Conservation (phyloP, 2,329 filamentous ascomycete genomes). For the Cladosporium sp. region DNA sequence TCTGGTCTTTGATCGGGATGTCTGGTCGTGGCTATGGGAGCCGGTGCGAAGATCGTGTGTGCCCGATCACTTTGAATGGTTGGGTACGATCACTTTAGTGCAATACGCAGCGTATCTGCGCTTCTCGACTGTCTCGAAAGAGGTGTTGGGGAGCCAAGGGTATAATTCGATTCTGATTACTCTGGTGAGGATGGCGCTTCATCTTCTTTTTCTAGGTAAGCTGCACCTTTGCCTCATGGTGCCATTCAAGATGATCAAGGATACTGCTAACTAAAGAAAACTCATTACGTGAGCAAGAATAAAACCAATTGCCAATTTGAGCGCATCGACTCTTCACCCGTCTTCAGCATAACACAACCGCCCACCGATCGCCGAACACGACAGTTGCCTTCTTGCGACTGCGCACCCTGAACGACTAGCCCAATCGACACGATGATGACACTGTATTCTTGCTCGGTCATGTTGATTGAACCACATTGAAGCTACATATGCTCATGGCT, state of each 20-base stretch:
- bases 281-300: too few species aligned
- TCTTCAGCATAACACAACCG: too few species aligned
- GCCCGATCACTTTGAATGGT: constrained; percentile 23
- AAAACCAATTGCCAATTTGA: too few species aligned
- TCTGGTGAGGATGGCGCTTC: constrained; percentile 77
- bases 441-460: too few species aligned
- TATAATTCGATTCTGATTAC: constrained; percentile 92
- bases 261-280: constrained; percentile 42
- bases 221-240: constrained; percentile 23
- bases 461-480: too few species aligned
- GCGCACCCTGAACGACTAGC: too few species aligned
- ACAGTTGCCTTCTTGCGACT: too few species aligned
- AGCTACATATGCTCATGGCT: too few species aligned
- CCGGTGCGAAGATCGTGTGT: constrained; percentile 90
- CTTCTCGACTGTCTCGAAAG: constrained; percentile 13
- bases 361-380: too few species aligned
- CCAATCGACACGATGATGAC: too few species aligned
- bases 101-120: constrained; percentile 80
- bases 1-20: constrained; percentile 27
- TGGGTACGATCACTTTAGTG: constrained; percentile 67
- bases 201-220: constrained; percentile 48
- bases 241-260: constrained; percentile 19
- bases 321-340: too few species aligned
- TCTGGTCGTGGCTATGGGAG: constrained; percentile 66
- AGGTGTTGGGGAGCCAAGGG: constrained; percentile 38